Evolutionary conservation across 2,329 filamentous ascomycete genomes (phyloP), one percentile per base, ranked within the genome.

Genomic region (Leptographium procerum): DNA sequence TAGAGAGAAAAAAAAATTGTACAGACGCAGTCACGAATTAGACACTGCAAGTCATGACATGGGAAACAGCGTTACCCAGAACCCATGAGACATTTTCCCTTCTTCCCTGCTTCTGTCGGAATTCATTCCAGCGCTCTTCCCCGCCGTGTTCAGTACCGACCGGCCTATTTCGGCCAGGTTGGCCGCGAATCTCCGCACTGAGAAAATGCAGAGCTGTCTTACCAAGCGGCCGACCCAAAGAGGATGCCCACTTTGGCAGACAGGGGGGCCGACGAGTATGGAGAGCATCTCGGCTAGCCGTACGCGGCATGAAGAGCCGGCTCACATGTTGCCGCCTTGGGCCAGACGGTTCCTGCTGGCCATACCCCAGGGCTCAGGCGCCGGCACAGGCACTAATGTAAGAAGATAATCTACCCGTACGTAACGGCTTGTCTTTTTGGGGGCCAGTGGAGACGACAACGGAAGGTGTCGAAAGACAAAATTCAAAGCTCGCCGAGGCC

Each of bases 381-480:
- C 57, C 45, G 45, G 33, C 22, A 19, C 34, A 36, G 52, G 24
- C 57, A 57, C 58, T 57, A 59, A 57, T 54, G 58, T 54, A 43
- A 24, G 24, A 47, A 29, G 58, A 59, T 59, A 34, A 59, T 59
- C 58, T 57, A 59, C 54, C 58, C 58, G 58, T 26, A 34, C 47
- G 24, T 50, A 50, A 29, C 47, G 4, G 24, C 16, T 29, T 50
- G 14, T 29, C 3, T 8, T 19, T 29, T 29, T 11, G 45, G 24
- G 14, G 14, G 36, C n/a, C 22, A 45, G 48, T 29, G 55, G 47
- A 57, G 55, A 22, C 48, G 10, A 14, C 47, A 19, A 36, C 26
- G 40, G 9, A 26, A 28, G 11, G 11, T 4, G 5, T n/a, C 16
- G 13, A 19, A 14, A 34, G 45, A 26, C 24, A 13, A 28, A 29